A percentile compares a stretch with the other conserved stretches of the same genome.
Evolutionary conservation across 2,329 filamentous ascomycete species (phyloP).

Genomic region (Colletotrichum sp.): DNA sequence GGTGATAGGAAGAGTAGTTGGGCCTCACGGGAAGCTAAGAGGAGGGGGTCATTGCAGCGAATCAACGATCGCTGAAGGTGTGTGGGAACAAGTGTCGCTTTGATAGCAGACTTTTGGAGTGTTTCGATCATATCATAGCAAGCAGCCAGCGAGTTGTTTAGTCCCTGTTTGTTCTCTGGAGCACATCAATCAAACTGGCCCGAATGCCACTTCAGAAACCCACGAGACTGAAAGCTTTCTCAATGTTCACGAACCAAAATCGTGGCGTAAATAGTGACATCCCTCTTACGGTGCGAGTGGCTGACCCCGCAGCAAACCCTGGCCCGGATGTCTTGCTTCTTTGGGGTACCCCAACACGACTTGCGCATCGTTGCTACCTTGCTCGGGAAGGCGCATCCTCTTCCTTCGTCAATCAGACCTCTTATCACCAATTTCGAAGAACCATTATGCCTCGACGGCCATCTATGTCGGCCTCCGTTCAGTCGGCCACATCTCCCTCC

Average conservation of each 20-base stretch:
- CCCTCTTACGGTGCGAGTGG: background rate
- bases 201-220: background rate
- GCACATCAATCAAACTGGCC: background rate
- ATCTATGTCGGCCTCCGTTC: background rate
- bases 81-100: background rate
- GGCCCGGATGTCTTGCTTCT: background rate
- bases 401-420: background rate
- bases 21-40: background rate
- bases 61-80: background rate
- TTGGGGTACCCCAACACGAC: background rate
- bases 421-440: background rate
- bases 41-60: background rate
- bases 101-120: background rate
- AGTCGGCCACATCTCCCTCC: background rate
- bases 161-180: background rate
- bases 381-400: background rate
- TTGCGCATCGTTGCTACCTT: background rate
- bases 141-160: background rate
- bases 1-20: background rate
- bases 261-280: background rate
- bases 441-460: background rate
- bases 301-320: background rate
- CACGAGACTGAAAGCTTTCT: background rate
- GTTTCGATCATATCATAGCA: background rate
- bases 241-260: background rate